Evolutionary conservation across 129 eudicot genomes (phyloP), one percentile per base, ranked within the genome.

Genomic region (Dittrichia graveolens): DNA sequence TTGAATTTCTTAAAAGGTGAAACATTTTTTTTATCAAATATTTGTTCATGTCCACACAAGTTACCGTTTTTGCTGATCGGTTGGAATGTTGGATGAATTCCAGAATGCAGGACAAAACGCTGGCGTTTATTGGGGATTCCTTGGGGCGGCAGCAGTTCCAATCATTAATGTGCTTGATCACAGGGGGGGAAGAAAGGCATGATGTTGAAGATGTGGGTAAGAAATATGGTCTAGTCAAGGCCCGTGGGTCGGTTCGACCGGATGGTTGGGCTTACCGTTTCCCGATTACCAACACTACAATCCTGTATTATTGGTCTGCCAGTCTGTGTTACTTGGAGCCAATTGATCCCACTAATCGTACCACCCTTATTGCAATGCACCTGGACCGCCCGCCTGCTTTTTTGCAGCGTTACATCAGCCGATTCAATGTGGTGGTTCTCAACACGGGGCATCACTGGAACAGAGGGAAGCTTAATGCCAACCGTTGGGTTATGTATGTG

Each of bases 381-480:
- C 89, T 89, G 39, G 96, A 92, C 64, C 88, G 95, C 7, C 95
- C 98, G 34, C 96, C 98, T 0, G 76, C 88, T 18, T 92, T 92
- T 73, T 70, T 92, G 58, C 82, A 68, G 47, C 91, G 64, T 56
- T 92, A 39, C 67, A 72, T 92, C 8, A 78, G 69, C 63, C 67
- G 63, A 73, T 85, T 92, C 18, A 61, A 87, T 67, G 92, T 89
- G 48, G 72, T 92, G 47, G 90, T 92, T 50, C 89, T 92, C 14
- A 92, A 92, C 78, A 89, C 98, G 3, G 98, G 98, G 15, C 98
- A 92, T 80, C 98, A 92, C 61, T 92, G 98, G 98, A 92, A 92
- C 60, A 81, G 91, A 80, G 98, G 98, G 73, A 92, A 92, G 73
- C 70, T 92, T 7, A 84, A 83, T 3, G 91, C 84, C 48, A 92